Base-by-base conservation (phyloP, 2,329 filamentous ascomycete genomes). In the Trichoderma guizhouense region DNA sequence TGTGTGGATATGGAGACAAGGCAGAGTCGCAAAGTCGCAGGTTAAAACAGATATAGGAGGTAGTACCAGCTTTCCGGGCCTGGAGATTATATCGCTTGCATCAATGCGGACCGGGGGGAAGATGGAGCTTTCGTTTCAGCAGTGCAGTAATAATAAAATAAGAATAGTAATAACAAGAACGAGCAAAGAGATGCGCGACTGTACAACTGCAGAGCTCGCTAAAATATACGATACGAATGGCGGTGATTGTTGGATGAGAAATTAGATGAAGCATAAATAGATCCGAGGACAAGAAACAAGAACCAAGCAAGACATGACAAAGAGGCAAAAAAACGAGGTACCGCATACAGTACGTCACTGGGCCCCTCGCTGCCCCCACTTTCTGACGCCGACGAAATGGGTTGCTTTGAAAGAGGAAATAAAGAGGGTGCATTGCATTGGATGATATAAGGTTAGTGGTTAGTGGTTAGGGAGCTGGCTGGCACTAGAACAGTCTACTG, bases 311-410 rank as follows among this genome's bases (percentile, higher is more conserved):
- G n/a, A n/a, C n/a, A n/a, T n/a, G n/a, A n/a, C n/a, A 39, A 36
- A 18, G 21, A 36, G 32, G 58, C 5, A 36, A 61, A 24, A 24
- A n/a, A 34, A 32, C 58, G 36, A 61, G 32, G 62, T 51, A 65
- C 62, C 62, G 36, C 15, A 36, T 18, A 39, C 36, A 53, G 34
- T 68, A 68, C 65, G 65, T 68, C 65, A 68, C 65, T 58, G 8
- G 32, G 14, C 53, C 53, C 51, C 63, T 28, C 43, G 43, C 43
- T 21, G 43, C 30, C 63, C 47, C 65, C 53, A 58, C 51, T 39
- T 43, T 58, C 34, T 30, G 53, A 60, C 51, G 34, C 32, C 18
- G 32, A 32, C 8, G 65, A 68, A 58, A 58, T 47, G 65, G 51
- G 30, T 11, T 32, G 55, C n/a, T 51, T 21, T 51, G 3, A 36